Evolutionary conservation across 2,329 filamentous ascomycete species (phyloP).

Genomic region (Colletotrichum sp.): DNA sequence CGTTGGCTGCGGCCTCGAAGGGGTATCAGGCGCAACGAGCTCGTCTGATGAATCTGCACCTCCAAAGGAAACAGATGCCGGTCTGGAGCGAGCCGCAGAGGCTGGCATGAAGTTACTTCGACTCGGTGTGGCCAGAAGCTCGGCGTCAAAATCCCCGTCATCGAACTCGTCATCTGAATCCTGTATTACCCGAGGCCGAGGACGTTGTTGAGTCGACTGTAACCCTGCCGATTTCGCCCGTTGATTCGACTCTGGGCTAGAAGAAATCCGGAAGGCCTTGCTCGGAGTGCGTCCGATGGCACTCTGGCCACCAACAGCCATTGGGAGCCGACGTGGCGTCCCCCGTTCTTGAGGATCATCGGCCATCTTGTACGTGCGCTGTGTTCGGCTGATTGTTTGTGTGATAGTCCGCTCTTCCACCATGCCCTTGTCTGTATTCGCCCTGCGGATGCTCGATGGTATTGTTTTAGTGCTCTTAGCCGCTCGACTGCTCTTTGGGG

Average conservation of each 20-base stretch:
- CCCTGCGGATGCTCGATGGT: constrained; percentile 3
- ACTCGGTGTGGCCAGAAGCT: constrained; percentile 49
- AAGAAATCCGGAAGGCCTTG: constrained; percentile 22
- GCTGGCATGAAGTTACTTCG: constrained; percentile 26
- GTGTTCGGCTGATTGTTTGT: constrained; percentile 25
- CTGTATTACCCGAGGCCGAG: constrained; percentile 45
- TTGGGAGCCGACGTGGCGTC: constrained; percentile 6
- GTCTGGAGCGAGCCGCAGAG: not conserved
- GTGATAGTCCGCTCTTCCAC: constrained; percentile 25
- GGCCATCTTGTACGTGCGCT: constrained; percentile 21
- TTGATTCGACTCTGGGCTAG: constrained; percentile 22
- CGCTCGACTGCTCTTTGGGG: constrained; percentile 33
- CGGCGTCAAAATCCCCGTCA: constrained; percentile 64
- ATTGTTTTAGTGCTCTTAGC: constrained; percentile 13
- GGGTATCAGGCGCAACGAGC: constrained; percentile 19
- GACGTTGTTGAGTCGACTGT: constrained; percentile 7
- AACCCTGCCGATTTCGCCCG: constrained; percentile 1
- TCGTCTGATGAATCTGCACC: constrained; percentile 6
- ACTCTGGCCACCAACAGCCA: not conserved
- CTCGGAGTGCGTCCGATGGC: constrained; percentile 23
- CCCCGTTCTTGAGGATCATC: not conserved
- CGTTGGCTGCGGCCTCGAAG: not conserved
- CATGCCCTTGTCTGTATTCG: constrained; percentile 10
- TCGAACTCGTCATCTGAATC: constrained; percentile 66
- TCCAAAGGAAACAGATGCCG: constrained; percentile 23